Evolutionary conservation across 192 early-diverging fungal genomes (phyloP).

Genomic region (Geranomyces variabilis): DNA sequence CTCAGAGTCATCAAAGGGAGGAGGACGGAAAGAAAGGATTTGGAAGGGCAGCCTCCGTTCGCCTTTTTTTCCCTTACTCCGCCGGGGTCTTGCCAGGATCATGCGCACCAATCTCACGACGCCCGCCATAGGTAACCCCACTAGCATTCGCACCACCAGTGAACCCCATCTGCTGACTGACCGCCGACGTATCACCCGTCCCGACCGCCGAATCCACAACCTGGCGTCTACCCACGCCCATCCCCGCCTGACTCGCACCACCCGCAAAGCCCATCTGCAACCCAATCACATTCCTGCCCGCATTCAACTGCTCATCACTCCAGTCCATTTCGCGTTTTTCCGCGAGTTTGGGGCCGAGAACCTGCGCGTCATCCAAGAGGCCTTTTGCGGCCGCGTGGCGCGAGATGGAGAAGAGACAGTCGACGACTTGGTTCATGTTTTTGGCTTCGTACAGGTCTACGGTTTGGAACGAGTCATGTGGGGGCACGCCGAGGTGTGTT

Average conservation of each 20-base stretch:
- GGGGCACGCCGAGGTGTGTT: constrained; percentile 48
- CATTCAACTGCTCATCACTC: constrained; percentile 61
- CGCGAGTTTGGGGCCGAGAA: constrained; percentile 74
- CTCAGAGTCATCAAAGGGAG: too few species aligned
- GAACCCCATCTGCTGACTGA: constrained; percentile 52
- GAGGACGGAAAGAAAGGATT: too few species aligned
- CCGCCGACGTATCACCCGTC: constrained; percentile 1
- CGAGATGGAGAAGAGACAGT: constrained; percentile 74
- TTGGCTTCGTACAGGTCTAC: constrained; percentile 78
- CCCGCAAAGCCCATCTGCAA: constrained; percentile 55
- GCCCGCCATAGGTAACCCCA: constrained; percentile 38
- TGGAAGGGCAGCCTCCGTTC: too few species aligned
- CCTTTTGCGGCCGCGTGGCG: constrained; percentile 69
- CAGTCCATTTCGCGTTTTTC: constrained; percentile 68
- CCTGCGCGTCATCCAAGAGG: constrained; percentile 16
- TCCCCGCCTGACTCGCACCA: constrained; percentile 31
- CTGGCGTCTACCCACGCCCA: constrained; percentile 35
- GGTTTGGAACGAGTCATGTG: constrained; percentile 78
- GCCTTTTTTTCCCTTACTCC: too few species aligned
- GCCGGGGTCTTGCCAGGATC: constrained; percentile 7
- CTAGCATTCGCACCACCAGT: constrained; percentile 33
- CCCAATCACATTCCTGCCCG: constrained; percentile 61
- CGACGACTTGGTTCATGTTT: constrained; percentile 62
- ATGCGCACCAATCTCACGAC: constrained; percentile 39
- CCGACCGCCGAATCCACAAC: constrained; percentile 30